Percentiles rank a stretch among this genome's conserved stretches.
These are phyloP conservation scores for Neopestalotiopsis sp. DNA, from an alignment of 2,329 filamentous ascomycete genomes.

Conservation along the genomic window DNA sequence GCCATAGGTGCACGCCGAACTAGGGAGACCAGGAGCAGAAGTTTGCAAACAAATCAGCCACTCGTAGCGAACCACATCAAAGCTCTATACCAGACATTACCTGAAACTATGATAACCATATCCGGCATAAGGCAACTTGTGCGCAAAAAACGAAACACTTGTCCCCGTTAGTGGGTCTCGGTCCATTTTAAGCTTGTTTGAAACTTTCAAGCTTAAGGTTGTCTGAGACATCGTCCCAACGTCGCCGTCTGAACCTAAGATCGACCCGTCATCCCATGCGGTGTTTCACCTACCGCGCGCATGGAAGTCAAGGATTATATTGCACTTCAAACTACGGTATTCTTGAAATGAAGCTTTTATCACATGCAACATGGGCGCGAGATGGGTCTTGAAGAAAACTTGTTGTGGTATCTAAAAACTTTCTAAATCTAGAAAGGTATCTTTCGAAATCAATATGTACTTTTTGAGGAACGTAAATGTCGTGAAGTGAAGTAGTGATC, in stretches of 20 bases:
- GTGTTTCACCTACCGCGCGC: not conserved
- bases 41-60: too few relatives aligned
- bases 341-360: not conserved
- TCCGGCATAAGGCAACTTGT: not conserved
- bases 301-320: not conserved
- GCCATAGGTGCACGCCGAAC: too few relatives aligned
- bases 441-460: slow-evolving; percentile 2
- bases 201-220: slow-evolving; percentile 1
- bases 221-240: not conserved
- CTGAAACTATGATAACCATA: too few relatives aligned
- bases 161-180: not conserved
- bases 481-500: not conserved
- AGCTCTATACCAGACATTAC: too few relatives aligned
- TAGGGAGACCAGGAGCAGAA: too few relatives aligned
- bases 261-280: not conserved
- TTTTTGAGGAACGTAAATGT: slow-evolving; percentile 6
- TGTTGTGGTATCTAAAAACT: slow-evolving; percentile 5
- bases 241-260: not conserved
- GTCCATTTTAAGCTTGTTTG: slow-evolving; percentile 1
- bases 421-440: slow-evolving; percentile 8
- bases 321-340: not conserved
- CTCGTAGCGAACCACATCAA: too few relatives aligned
- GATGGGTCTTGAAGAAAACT: not conserved
- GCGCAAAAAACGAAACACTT: not conserved
- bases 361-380: not conserved